Conservation (phyloP, 352 stramenopile species). For the Phytophthora chlamydospora region DNA sequence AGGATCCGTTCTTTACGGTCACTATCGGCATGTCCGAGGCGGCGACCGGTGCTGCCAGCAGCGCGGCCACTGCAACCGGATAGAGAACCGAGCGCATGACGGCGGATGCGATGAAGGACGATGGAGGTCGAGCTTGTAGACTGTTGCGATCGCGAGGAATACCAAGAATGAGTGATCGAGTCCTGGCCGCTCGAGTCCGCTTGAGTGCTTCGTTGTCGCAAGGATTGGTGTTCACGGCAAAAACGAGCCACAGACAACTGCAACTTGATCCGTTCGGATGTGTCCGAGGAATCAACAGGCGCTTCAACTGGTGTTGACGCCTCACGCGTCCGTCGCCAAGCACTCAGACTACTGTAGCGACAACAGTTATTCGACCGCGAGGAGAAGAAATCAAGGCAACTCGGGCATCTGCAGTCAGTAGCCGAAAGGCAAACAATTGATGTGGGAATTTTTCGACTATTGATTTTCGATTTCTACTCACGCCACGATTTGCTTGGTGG, state of each 20-base stretch:
- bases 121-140: neutral
- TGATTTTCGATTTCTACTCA: no score
- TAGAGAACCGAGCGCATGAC: conserved; percentile 7
- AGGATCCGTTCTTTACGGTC: conserved; percentile 36
- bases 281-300: conserved; percentile 4
- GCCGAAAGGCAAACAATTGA: no score
- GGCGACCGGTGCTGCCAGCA: conserved; percentile 2
- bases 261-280: conserved; percentile 11
- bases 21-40: conserved; percentile 17
- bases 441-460: no score
- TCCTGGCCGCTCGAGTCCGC: no score
- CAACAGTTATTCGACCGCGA: no score
- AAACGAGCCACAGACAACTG: conserved; percentile 10
- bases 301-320: neutral
- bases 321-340: neutral
- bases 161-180: conserved; percentile 9
- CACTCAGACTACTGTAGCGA: no score
- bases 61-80: neutral
- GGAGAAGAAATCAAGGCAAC: no score
- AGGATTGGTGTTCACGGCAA: conserved; percentile 8
- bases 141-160: conserved; percentile 9
- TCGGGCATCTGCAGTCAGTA: no score
- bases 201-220: neutral
- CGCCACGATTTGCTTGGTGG: no score
- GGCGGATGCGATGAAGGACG: neutral